These are phyloP conservation scores for Tuber brumale DNA, from an alignment of 495 filamentous ascomycete species.

Conservation along the genomic window DNA sequence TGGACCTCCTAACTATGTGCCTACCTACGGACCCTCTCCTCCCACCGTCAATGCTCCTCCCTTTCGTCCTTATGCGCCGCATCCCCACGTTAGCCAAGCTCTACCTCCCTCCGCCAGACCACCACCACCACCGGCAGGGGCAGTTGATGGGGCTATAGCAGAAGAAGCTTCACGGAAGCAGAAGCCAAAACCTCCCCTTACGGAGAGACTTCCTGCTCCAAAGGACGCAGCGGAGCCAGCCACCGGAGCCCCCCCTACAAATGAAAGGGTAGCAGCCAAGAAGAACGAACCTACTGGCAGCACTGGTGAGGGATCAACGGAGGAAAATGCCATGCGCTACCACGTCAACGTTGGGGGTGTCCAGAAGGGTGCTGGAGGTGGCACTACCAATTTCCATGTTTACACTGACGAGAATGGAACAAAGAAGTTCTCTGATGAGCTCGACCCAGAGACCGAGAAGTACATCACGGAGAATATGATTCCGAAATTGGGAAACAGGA, in stretches of 20 bases:
- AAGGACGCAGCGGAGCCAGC: background rate
- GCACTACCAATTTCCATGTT: conserved; percentile 37
- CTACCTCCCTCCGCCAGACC: background rate
- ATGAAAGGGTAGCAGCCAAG: background rate
- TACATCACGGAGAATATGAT: conserved; percentile 41
- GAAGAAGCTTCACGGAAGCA: background rate
- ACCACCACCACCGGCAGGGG: background rate
- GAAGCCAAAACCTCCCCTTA: background rate
- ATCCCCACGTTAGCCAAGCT: background rate
- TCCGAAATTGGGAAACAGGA: conserved; percentile 31
- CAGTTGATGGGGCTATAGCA: background rate
- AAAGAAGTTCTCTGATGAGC: conserved; percentile 27
- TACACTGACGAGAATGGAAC: conserved; percentile 34
- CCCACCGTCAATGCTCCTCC: background rate
- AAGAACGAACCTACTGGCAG: background rate
- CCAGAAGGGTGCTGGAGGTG: conserved; percentile 31
- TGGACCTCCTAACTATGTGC: background rate
- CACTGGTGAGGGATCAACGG: conserved; percentile 1
- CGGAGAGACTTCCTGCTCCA: background rate
- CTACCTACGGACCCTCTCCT: background rate
- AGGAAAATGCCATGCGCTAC: conserved; percentile 28
- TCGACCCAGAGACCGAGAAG: conserved; percentile 35
- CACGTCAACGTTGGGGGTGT: conserved; percentile 39
- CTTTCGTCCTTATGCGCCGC: background rate
- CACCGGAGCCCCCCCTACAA: background rate